Percentiles rank a stretch among this genome's conserved stretches.
These are phyloP conservation scores for Sisymbrium irio DNA, from an alignment of 345 rosid genomes.

Conservation along the genomic window DNA sequence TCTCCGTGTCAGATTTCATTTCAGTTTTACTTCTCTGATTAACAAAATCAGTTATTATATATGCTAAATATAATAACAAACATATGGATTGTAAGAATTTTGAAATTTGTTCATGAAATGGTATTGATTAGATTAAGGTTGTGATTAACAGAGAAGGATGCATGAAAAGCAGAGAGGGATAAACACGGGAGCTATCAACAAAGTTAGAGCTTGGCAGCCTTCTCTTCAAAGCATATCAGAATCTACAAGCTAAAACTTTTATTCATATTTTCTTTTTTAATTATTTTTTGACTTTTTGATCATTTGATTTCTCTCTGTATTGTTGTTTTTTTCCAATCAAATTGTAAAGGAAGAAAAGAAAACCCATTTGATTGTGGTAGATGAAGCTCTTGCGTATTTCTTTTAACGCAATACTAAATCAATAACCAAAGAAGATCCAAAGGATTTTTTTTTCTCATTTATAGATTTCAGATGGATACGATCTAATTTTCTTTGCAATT, in stretches of 20 bases:
- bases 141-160: conserved; percentile 5
- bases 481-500: neutral
- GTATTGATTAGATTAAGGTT: neutral
- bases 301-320: conserved; percentile 32
- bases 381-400: neutral
- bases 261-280: neutral
- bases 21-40: neutral
- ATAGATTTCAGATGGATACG: neutral
- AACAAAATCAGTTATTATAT: neutral
- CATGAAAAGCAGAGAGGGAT: conserved; percentile 28
- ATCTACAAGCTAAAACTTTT: conserved; percentile 18
- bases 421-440: conserved; percentile 3
- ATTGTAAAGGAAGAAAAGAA: conserved; percentile 31
- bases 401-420: neutral
- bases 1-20: neutral
- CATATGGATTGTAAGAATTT: neutral
- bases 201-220: conserved; percentile 39
- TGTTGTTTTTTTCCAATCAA: conserved; percentile 31
- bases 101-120: neutral
- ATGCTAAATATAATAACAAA: neutral
- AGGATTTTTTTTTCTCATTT: neutral
- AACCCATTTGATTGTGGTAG: conserved; percentile 25
- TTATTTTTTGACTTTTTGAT: conserved; percentile 24
- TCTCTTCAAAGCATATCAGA: conserved; percentile 39
- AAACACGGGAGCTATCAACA: conserved; percentile 14